phyloP scores from a whole-genome alignment of 139 green algal genomes.

The Picochlorum sp. region DNA sequence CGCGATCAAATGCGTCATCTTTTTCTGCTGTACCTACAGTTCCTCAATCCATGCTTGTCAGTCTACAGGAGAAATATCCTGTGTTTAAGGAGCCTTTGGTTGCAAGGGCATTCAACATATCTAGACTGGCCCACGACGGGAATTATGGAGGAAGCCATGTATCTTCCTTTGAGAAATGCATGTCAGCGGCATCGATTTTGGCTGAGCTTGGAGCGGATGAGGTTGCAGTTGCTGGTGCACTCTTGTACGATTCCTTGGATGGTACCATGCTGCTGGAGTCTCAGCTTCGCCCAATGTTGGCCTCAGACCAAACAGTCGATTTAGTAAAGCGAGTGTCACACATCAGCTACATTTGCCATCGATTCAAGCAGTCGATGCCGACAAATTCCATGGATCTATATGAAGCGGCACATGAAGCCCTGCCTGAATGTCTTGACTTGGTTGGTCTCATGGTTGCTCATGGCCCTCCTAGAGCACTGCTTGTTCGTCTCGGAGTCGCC shows the following conservation, averaged over 20 bases:
- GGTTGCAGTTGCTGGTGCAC: conserved; percentile 33
- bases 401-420: background rate
- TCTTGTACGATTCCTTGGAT: conserved; percentile 60
- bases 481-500: conserved; percentile 76
- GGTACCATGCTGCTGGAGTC: conserved; percentile 21
- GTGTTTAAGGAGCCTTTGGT: conserved; percentile 18
- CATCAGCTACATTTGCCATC: conserved; percentile 31
- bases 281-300: conserved; percentile 44
- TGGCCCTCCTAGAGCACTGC: conserved; percentile 46
- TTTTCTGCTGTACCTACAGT: too few relatives aligned
- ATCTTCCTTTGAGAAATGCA: conserved; percentile 40
- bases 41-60: background rate
- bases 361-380: conserved; percentile 31
- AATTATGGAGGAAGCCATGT: conserved; percentile 23
- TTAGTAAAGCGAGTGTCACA: conserved; percentile 32
- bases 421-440: conserved; percentile 11
- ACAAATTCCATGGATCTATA: conserved; percentile 8
- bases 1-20: too few relatives aligned
- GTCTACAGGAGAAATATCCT: conserved; percentile 2
- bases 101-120: conserved; percentile 17
- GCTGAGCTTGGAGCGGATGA: conserved; percentile 55
- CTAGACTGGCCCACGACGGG: conserved; percentile 27
- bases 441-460: conserved; percentile 60
- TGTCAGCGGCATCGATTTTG: conserved; percentile 37
- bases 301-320: conserved; percentile 21